Evolutionary conservation across 345 rosid species (phyloP).

Genomic region (Sisymbrium altissimum): DNA sequence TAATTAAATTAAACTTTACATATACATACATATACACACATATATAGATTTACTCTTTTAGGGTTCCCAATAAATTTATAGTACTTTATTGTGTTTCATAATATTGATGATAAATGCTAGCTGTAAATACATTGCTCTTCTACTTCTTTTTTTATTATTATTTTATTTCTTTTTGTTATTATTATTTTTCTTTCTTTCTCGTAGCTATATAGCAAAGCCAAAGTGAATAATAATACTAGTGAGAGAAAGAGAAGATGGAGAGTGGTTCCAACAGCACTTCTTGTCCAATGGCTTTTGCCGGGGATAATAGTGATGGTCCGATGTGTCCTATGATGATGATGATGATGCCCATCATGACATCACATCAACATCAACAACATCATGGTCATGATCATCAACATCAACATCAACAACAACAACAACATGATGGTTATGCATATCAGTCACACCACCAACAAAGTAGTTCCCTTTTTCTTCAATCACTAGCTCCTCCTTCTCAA

Average conservation of each 20-base stretch:
- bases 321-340: conserved; percentile 59
- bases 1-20: not conserved
- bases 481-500: conserved; percentile 31
- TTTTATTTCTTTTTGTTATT: not conserved
- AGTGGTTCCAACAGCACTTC: conserved; percentile 70
- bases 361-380: conserved; percentile 37
- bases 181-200: not conserved
- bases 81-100: conserved; percentile 36
- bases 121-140: conserved; percentile 30
- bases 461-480: conserved; percentile 32
- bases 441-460: conserved; percentile 40
- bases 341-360: conserved; percentile 62
- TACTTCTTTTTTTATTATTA: not conserved
- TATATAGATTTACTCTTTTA: conserved; percentile 27
- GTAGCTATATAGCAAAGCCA: conserved; percentile 42
- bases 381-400: conserved; percentile 37
- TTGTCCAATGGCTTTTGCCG: conserved; percentile 67
- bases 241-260: conserved; percentile 51
- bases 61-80: conserved; percentile 30
- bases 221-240: conserved; percentile 38
- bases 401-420: conserved; percentile 30
- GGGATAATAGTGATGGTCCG: conserved; percentile 60
- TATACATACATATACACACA: not conserved
- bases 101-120: conserved; percentile 38
- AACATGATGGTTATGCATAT: conserved; percentile 43